Evolutionary conservation across 2,329 filamentous ascomycete genomes (phyloP).

Genomic region (Cladobotryum mycophilum): DNA sequence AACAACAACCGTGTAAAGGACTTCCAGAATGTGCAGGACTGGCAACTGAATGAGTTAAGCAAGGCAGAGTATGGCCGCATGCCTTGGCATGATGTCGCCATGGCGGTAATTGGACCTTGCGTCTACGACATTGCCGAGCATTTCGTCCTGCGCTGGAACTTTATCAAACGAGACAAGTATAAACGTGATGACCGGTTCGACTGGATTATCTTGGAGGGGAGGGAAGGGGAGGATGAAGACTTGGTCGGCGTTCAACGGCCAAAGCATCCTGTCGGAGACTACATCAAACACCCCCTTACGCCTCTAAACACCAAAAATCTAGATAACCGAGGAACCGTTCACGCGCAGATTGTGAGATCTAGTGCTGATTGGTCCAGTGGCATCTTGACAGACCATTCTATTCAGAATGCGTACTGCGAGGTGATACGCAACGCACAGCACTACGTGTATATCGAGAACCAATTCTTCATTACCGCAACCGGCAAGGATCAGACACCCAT

Average conservation of each 20-base stretch:
- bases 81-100: conserved; percentile 96
- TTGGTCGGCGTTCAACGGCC: conserved; percentile 83
- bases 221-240: conserved; percentile 73
- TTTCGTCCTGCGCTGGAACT: conserved; percentile 93
- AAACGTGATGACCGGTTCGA: conserved; percentile 80
- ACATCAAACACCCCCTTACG: conserved; percentile 70
- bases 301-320: conserved; percentile 61
- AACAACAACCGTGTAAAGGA: conserved; percentile 98
- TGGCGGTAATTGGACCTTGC: conserved; percentile 83
- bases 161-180: conserved; percentile 95
- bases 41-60: conserved; percentile 87
- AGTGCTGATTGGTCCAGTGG: conserved; percentile 93
- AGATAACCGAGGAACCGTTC: conserved; percentile 64
- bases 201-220: conserved; percentile 75
- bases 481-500: conserved; percentile 81
- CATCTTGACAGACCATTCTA: conserved; percentile 75
- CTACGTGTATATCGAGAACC: conserved; percentile 96
- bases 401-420: conserved; percentile 81
- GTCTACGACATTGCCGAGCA: conserved; percentile 95
- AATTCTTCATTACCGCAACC: conserved; percentile 96
- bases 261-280: conserved; percentile 82
- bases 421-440: conserved; percentile 83
- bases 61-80: conserved; percentile 91
- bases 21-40: conserved; percentile 83
- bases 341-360: conserved; percentile 81